Base-by-base conservation (phyloP, 805 yeast genomes). In the Saturnispora silvae region DNA sequence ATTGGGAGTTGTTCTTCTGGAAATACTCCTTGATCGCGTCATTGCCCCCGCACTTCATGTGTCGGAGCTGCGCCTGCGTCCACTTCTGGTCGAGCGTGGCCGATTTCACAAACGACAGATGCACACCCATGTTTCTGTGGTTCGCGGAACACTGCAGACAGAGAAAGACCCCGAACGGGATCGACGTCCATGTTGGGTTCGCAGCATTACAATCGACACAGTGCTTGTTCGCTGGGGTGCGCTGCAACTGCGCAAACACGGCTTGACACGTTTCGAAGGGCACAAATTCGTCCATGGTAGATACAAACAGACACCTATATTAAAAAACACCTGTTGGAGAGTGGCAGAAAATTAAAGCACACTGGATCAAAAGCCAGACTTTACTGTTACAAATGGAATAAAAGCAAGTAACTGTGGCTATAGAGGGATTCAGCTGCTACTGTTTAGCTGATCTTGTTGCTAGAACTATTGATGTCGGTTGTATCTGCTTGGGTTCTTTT, bases 181-280 rank as follows among this genome's bases (percentile, higher is more conserved):
- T 86, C 11, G 97, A 89, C 3, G 98, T 84, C 98, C 98, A 92
- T 0, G 97, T 85, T 26, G 98, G 97, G 57, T 87, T 87, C 55
- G 82, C 85, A 50, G 87, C 82, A 37, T 81, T 72, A 60, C 98
- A 92, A 57, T 92, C 98, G 61, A 92, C 89, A 62, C 98, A 92
- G 37, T 58, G 59, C 52, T 79, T 79, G 65, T 87, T 87, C 33
- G 85, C 81, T 19, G 76, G 76, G 44, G 70, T 66, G 58, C 78
- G 64, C 49, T 73, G 71, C 48, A 83, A 64, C 55, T 71, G 67
- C 35, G 65, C 64, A 52, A 84, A 84, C 45, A 84, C 72, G 35
- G 67, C 67, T 33, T 69, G 68, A 37, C 79, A 78, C 50, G 80
- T 81, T 48, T 79, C 86, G 53, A 77, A 77, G 34, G 75, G 60